Base-by-base conservation (phyloP, 108 stramenopile species). In the Cyclotella choctawhatcheeana region DNA sequence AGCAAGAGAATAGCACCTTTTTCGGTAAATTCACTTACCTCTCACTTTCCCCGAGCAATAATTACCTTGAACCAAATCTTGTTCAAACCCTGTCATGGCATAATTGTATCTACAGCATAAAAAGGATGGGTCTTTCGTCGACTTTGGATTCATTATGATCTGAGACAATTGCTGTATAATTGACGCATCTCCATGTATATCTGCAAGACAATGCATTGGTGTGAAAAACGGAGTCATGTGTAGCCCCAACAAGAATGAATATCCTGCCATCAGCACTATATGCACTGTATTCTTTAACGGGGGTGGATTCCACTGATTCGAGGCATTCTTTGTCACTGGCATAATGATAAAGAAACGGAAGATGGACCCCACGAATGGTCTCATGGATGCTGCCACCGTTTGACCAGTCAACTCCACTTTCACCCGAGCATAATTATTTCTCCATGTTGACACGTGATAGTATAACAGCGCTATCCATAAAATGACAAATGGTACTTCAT, bases 241-340 rank as follows among this genome's bases (percentile, higher is more conserved):
- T 37, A 80, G 55, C 22, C 54, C 64, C 50, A 80, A 48, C 3
- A 80, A 65, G 22, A 69, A 62, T 6, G 53, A 43, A 58, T 80
- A 80, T 37, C 71, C 67, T 1, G 24, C 0, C 22, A 74, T 31
- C 67, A 80, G 64, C 31, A 69, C 10, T 16, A 80, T 59, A 34
- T 80, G 79, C 2, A 74, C 44, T 26, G 73, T 53, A 54, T 80
- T 80, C 65, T 69, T 73, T 43, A 73, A 80, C 12, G 79, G 79
- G 12, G 79, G 79, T 32, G 79, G 44, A 51, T 80, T 74, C 79
- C 79, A 80, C 58, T 80, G 79, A 68, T 73, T 73, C 22, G 73
- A 58, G 0, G 79, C 73, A 64, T 74, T 80, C 44, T 80, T 80
- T 21, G 72, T 58, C 5, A 48, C 50, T 12, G 79, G 79, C 17